These are phyloP conservation scores for Sugiyamaella chiloensis DNA, from an alignment of 805 yeast genomes.

Conservation along the genomic window DNA sequence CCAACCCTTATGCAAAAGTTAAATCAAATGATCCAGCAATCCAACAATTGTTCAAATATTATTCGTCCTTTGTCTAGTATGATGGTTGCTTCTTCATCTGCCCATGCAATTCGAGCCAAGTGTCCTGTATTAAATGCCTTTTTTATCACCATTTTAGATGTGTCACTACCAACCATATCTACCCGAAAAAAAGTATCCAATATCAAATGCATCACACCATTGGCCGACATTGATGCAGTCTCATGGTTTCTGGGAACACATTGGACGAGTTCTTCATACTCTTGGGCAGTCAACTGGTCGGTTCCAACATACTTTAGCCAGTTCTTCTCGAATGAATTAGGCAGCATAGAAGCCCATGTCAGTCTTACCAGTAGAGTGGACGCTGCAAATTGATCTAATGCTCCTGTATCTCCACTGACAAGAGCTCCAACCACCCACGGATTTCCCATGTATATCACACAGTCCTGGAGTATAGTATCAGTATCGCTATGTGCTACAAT, in stretches of 20 bases:
- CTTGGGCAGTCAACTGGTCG: neutral
- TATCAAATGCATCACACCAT: neutral
- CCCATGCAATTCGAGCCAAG: no score
- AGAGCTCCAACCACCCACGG: conserved; percentile 3
- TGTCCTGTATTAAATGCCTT: no score
- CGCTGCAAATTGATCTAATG: neutral
- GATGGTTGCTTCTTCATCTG: no score
- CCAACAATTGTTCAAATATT: no score
- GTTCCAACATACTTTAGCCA: neutral
- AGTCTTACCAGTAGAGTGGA: neutral
- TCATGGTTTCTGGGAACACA: neutral
- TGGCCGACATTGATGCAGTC: neutral
- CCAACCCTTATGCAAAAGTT: no score
- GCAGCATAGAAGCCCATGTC: neutral
- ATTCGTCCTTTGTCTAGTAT: no score
- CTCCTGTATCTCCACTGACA: neutral
- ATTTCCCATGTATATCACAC: conserved; percentile 1
- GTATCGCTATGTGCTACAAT: neutral
- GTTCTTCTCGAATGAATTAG: neutral
- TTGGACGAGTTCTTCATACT: neutral
- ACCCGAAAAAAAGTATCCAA: no score
- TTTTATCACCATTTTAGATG: no score
- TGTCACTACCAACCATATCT: no score
- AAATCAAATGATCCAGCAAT: no score
- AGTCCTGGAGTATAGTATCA: conserved; percentile 1